Conservation (phyloP, 1,284 basidiomycete genomes). For the Wallemia mellicola region DNA sequence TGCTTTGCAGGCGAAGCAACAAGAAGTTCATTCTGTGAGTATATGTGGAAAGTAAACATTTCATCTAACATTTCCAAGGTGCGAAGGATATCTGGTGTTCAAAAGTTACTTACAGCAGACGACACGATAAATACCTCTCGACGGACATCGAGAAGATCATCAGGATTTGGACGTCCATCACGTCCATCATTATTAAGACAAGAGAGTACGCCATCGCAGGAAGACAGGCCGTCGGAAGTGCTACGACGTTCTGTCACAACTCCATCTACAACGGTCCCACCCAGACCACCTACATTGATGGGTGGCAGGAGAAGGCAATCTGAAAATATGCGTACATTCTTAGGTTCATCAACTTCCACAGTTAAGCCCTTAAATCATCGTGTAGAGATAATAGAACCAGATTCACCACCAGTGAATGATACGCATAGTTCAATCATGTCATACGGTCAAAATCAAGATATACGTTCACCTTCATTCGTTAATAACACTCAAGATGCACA, state of each 20-base stretch:
- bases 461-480: neutral
- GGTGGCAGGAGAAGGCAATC: neutral
- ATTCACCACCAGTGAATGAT: neutral
- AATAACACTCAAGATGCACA: neutral
- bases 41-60: too few relatives aligned
- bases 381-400: neutral
- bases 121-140: neutral
- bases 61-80: neutral
- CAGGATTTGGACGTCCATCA: neutral
- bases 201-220: neutral
- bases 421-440: neutral
- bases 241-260: neutral
- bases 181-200: neutral
- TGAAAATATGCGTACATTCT: neutral
- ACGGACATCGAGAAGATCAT: neutral
- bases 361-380: neutral
- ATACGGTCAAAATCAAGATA: neutral
- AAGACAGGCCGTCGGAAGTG: neutral
- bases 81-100: neutral
- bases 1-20: neutral
- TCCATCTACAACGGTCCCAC: neutral
- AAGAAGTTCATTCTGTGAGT: neutral
- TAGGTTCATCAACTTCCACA: neutral
- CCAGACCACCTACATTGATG: neutral
- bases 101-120: neutral